These are phyloP conservation scores for Dichomitus squalens DNA, from an alignment of 1,284 basidiomycete genomes.

Conservation along the genomic window DNA sequence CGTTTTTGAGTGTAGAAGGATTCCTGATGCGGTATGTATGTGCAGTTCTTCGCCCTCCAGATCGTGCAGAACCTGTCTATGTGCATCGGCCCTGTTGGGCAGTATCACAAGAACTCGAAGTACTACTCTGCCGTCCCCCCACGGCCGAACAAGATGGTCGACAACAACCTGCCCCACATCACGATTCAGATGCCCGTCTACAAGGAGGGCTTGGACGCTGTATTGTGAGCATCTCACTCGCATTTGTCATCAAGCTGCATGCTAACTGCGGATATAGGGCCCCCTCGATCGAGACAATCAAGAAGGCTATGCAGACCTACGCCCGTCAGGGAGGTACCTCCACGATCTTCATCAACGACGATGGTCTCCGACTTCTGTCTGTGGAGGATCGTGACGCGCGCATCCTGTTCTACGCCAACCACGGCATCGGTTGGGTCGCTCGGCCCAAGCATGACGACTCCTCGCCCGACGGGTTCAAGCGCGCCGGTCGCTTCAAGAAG, in stretches of 20 bases:
- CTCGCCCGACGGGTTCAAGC: slow-evolving; percentile 63
- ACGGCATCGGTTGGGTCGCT: slow-evolving; percentile 84
- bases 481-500: slow-evolving; percentile 91
- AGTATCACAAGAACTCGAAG: slow-evolving; percentile 50
- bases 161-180: slow-evolving; percentile 51
- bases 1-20: neutral
- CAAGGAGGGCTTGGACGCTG: slow-evolving; percentile 46
- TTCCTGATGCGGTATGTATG: slow-evolving; percentile 14
- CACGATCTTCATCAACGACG: slow-evolving; percentile 55
- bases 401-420: slow-evolving; percentile 75
- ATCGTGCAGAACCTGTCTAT: slow-evolving; percentile 43
- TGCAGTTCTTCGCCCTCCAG: slow-evolving; percentile 38
- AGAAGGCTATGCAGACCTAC: slow-evolving; percentile 49
- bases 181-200: slow-evolving; percentile 63
- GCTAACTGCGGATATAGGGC: slow-evolving; percentile 25
- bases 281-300: slow-evolving; percentile 49
- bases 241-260: neutral
- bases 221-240: slow-evolving; percentile 33
- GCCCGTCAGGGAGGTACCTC: slow-evolving; percentile 57
- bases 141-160: slow-evolving; percentile 41
- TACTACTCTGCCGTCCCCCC: slow-evolving; percentile 50
- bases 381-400: slow-evolving; percentile 66
- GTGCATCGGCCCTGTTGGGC: slow-evolving; percentile 51
- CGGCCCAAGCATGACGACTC: slow-evolving; percentile 68
- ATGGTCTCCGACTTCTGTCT: slow-evolving; percentile 52